Percentiles rank a stretch among this genome's conserved stretches.
phyloP scores from a whole-genome alignment of 352 stramenopile genomes.

The Peronospora belbahrii region DNA sequence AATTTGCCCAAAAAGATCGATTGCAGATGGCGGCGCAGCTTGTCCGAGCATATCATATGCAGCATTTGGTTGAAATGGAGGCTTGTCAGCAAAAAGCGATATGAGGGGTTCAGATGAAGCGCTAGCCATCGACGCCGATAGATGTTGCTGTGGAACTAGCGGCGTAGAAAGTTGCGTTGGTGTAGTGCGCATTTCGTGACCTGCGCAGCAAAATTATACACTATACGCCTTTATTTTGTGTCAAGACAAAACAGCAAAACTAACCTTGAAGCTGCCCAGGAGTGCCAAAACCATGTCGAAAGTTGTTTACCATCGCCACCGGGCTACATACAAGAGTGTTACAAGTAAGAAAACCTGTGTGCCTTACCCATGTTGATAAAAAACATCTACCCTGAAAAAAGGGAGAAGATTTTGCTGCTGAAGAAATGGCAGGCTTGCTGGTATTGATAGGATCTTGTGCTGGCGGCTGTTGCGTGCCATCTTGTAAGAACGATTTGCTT shows the following conservation, averaged over 20 bases:
- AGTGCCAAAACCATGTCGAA: slow-evolving; percentile 20
- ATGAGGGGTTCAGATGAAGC: slow-evolving; percentile 6
- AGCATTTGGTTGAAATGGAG: not conserved
- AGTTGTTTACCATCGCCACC: slow-evolving; percentile 35
- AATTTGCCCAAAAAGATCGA: slow-evolving; percentile 14
- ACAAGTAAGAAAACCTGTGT: slow-evolving; percentile 1
- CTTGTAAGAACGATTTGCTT: not conserved
- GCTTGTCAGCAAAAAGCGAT: slow-evolving; percentile 8
- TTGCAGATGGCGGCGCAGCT: not conserved
- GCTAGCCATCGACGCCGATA: slow-evolving; percentile 16
- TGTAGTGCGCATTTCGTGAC: slow-evolving; percentile 30
- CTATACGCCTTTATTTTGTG: not conserved
- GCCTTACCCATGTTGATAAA: not conserved
- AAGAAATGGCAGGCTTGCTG: not conserved
- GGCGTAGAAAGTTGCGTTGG: slow-evolving; percentile 58
- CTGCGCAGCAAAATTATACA: slow-evolving; percentile 11
- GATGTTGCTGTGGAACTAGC: slow-evolving; percentile 33
- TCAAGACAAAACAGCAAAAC: not conserved
- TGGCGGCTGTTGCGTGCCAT: slow-evolving; percentile 14
- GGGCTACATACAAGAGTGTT: slow-evolving; percentile 14
- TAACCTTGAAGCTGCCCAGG: slow-evolving; percentile 22
- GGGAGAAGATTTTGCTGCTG: slow-evolving; percentile 11
- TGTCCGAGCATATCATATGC: slow-evolving; percentile 21
- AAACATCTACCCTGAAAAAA: slow-evolving; percentile 22
- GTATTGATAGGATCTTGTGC: slow-evolving; percentile 2